Conservation (phyloP, 2,329 filamentous ascomycete genomes). For the Fusarium beomiforme region DNA sequence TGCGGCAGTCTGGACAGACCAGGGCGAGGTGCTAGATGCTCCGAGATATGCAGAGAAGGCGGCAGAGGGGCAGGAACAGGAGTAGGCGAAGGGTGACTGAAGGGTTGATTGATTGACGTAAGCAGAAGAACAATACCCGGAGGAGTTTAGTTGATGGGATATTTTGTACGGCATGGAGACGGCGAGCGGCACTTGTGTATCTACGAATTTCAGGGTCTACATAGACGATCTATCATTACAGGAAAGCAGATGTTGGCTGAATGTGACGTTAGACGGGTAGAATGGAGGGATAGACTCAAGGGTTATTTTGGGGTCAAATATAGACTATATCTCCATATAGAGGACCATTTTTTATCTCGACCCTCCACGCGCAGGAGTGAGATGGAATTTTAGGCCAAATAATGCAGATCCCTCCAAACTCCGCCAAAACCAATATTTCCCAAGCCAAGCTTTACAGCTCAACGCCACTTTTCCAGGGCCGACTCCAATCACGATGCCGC, state of each 20-base stretch:
- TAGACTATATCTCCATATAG: background rate
- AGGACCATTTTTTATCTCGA: background rate
- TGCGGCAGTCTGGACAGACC: constrained; percentile 68
- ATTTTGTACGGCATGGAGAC: constrained; percentile 14
- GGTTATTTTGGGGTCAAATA: background rate
- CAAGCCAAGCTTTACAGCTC: constrained; percentile 23
- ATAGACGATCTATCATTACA: constrained; percentile 9
- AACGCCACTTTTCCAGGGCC: constrained; percentile 32
- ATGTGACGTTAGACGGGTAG: background rate
- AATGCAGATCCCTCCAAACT: background rate
- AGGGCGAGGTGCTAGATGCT: constrained; percentile 59
- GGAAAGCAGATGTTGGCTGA: background rate
- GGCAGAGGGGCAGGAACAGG: constrained; percentile 13
- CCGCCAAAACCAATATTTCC: constrained; percentile 13
- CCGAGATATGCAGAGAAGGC: constrained; percentile 53
- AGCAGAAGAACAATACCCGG: constrained; percentile 11
- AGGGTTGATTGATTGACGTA: constrained; percentile 1
- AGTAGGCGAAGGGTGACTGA: constrained; percentile 14
- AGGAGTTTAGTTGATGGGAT: background rate
- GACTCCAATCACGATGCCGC: constrained; percentile 29
- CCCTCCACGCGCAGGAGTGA: background rate
- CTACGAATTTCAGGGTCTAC: constrained; percentile 3
- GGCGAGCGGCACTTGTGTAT: constrained; percentile 7
- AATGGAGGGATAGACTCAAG: constrained; percentile 9
- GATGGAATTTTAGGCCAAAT: constrained; percentile 17